Evolutionary conservation across 306 rosid genomes (phyloP).

Genomic region (Sicyos edulis): DNA sequence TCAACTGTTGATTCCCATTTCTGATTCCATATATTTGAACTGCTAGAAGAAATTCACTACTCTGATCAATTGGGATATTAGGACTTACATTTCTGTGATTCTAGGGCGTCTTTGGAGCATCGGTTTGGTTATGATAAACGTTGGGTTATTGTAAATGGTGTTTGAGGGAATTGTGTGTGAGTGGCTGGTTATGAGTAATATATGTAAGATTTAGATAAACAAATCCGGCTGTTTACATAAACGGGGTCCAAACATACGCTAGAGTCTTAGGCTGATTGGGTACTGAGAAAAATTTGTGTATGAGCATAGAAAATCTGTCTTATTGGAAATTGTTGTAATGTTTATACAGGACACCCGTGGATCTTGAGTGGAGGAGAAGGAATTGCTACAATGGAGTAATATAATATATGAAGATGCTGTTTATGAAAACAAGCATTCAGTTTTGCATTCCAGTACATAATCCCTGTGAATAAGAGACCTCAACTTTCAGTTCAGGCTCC

Average conservation of each 20-base stretch:
- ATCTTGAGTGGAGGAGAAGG: slow-evolving; percentile 52
- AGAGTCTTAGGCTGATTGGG: not conserved
- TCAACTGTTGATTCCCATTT: not conserved
- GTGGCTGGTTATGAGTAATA: no score
- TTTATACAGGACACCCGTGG: slow-evolving; percentile 69
- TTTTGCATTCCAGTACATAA: slow-evolving; percentile 21
- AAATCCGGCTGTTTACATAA: no score
- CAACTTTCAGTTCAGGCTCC: not conserved
- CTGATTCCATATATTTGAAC: not conserved
- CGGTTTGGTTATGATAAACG: no score
- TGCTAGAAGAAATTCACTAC: not conserved
- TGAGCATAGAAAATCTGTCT: not conserved
- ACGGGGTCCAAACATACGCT: no score
- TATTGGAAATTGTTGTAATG: not conserved
- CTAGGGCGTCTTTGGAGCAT: no score
- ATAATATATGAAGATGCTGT: not conserved
- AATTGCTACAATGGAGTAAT: not conserved
- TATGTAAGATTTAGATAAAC: no score
- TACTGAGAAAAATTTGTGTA: not conserved
- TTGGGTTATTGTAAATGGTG: no score
- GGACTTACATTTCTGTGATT: not conserved
- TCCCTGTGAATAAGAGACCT: slow-evolving; percentile 14
- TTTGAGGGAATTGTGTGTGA: no score
- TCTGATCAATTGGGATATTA: not conserved
- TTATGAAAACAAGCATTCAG: not conserved